A percentile compares a stretch with the other conserved stretches of the same genome.
These are phyloP conservation scores for Dactylonectria macrodidyma DNA, from an alignment of 2,329 filamentous ascomycete species.

Conservation along the genomic window DNA sequence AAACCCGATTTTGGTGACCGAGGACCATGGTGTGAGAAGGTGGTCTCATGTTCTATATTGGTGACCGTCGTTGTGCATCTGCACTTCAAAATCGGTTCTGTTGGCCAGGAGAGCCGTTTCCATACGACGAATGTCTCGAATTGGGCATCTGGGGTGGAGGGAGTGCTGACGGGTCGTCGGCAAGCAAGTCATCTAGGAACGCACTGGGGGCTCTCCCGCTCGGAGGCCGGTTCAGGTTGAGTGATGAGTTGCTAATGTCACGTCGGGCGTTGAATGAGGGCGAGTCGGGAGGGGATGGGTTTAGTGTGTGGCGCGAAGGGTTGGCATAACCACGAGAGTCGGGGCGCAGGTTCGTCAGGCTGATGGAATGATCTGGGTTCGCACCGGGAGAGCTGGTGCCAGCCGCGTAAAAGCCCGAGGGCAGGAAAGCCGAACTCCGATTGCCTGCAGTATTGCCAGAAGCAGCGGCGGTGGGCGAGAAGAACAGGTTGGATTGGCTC, in stretches of 20 bases:
- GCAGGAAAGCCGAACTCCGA: conserved; percentile 85
- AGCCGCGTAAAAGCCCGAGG: conserved; percentile 91
- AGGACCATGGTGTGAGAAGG: conserved; percentile 24
- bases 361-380: conserved; percentile 69
- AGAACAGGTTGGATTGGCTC: conserved; percentile 85
- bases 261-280: conserved; percentile 67
- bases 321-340: conserved; percentile 66
- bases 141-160: conserved; percentile 60
- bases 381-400: conserved; percentile 67
- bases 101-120: conserved; percentile 38
- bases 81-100: conserved; percentile 47
- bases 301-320: conserved; percentile 59
- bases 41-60: conserved; percentile 35
- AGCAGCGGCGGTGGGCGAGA: conserved; percentile 88
- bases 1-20: conserved; percentile 36
- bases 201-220: conserved; percentile 86
- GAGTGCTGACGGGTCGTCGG: conserved; percentile 74
- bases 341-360: conserved; percentile 72
- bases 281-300: conserved; percentile 75
- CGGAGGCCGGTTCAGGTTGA: conserved; percentile 74
- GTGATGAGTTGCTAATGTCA: conserved; percentile 74
- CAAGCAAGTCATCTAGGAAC: conserved; percentile 91
- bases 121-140: conserved; percentile 44
- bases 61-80: conserved; percentile 18
- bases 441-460: conserved; percentile 74